Evolutionary conservation across 352 stramenopile species (phyloP), one percentile per base, ranked within the genome.

Genomic region (Ophiocytium majus): DNA sequence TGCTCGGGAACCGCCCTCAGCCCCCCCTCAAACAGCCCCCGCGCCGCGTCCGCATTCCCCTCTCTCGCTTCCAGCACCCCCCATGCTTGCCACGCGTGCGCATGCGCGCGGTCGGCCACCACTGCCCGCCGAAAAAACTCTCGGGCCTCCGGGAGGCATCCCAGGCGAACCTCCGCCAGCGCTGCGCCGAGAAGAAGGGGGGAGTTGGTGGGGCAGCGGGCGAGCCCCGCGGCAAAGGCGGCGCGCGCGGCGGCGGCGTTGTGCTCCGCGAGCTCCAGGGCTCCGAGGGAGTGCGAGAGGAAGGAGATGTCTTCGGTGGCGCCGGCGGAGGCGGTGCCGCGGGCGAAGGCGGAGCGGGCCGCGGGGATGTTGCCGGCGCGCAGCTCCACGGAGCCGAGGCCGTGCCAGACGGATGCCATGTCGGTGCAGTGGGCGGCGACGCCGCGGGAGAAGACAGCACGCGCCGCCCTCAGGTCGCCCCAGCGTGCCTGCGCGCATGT

Each of bases 11-110:
- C 78, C 19, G 86, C 79, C 76, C 88, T 82, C 1, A 91, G 76
- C 31, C 88, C 88, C 37, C 82, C 63, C 75, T 87, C 83, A 75
- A 90, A 91, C 28, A 91, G 64, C 9, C 64, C 74, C 80, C 84
- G 34, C 23, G 88, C 82, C 49, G 84, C 74, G 28, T 91, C 80
- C 43, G 64, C 79, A 79, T 91, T 91, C 23, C 85, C 80, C 32
- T 49, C 57, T 17, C 86, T 50, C 28, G 81, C 71, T 83, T 91
- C 88, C 79, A 88, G 79, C 17, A 91, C 76, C 43, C 84, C 88
- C 88, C 88, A 91, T 14, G 86, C 85, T 49, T 91, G 88, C 87
- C 87, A 91, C 0, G 88, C 88, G n/a, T 91, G 88, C 0, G 86
- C 80, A 79, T 91, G 88, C 50, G 36, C 49, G 32, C 63, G 35